phyloP scores from a whole-genome alignment of 306 rosid species.

The Castanea mollissima region DNA sequence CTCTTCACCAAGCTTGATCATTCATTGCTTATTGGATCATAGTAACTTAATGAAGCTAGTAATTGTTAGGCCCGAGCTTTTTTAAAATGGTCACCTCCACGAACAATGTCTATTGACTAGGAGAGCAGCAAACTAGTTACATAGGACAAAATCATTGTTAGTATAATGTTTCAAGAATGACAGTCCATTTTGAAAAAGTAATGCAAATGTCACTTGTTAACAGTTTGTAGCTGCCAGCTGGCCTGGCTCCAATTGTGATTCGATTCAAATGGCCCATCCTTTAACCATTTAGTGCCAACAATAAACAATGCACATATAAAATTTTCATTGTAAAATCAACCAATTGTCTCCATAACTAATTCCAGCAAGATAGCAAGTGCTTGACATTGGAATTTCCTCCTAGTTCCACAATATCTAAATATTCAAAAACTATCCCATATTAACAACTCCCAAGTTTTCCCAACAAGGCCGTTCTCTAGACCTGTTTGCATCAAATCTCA shows the following conservation, averaged over 20 bases:
- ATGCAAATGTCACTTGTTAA: neutral
- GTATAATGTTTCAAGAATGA: conserved; percentile 17
- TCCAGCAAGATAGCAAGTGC: conserved; percentile 21
- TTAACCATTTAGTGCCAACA: conserved; percentile 1
- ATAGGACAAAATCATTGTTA: conserved; percentile 7
- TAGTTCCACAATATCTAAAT: conserved; percentile 19
- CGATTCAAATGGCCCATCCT: neutral
- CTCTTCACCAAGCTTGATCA: neutral
- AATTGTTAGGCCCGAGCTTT: neutral
- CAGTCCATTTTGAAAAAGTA: conserved; percentile 16
- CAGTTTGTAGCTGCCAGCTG: conserved; percentile 45
- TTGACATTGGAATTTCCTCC: conserved; percentile 26
- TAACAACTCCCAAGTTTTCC: neutral
- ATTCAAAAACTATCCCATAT: conserved; percentile 8
- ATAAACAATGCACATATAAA: conserved; percentile 18
- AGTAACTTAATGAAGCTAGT: neutral
- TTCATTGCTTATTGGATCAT: neutral
- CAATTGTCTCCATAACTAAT: conserved; percentile 30
- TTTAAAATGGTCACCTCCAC: neutral
- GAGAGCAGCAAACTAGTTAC: neutral
- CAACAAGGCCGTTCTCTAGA: conserved; percentile 2
- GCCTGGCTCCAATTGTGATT: conserved; percentile 6
- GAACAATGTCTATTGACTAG: neutral
- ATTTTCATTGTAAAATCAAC: conserved; percentile 43
- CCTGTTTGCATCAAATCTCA: conserved; percentile 5